Base-by-base conservation (phyloP, 1,284 basidiomycete species). In the Termitomyces sp. region DNA sequence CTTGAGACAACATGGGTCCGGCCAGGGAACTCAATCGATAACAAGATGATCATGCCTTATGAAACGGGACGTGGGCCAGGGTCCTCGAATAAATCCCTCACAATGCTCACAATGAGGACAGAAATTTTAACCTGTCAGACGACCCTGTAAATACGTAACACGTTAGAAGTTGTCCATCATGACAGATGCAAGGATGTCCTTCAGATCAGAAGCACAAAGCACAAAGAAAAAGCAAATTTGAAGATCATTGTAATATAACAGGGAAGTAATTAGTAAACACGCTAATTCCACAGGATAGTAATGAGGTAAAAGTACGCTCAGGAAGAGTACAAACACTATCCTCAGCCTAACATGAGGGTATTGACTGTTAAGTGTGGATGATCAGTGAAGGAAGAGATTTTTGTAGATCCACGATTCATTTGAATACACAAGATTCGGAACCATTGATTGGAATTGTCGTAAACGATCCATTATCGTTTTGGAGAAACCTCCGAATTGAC, bases 271-370 rank as follows among this genome's bases (percentile, higher is more conserved):
- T 31, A 34, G 38, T 52, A 24, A 45, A 26, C 13, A 46, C 19
- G 35, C 24, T 34, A 28, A 26, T 37, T 34, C 24, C 49, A 49
- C 30, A 52, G 42, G n/a, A 50, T 31, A 24, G 21, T 24, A 24
- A 16, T 30, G 39, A 24, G 38, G 34, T 43, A 46, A 42, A 13
- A 46, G 50, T 50, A 51, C 28, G 48, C 43, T 44, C 21, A 24
- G 3, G 49, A 39, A 53, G 50, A 31, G 57, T 57, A 49, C 54
- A n/a, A n/a, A 61, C 52, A 57, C 53, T 26, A 49, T 57, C 58
- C 52, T 46, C 51, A 59, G 43, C 48, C 49, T 57, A 42, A 51
- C 16, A 50, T 48, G 16, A 28, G 28, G 56, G 52, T 56, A 57
- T 53, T 53, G 50, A 54, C 47, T 52, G 46, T 30, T 44, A 14